These are phyloP conservation scores for Agaricus bisporus DNA, from an alignment of 768 basidiomycete genomes.

Conservation along the genomic window DNA sequence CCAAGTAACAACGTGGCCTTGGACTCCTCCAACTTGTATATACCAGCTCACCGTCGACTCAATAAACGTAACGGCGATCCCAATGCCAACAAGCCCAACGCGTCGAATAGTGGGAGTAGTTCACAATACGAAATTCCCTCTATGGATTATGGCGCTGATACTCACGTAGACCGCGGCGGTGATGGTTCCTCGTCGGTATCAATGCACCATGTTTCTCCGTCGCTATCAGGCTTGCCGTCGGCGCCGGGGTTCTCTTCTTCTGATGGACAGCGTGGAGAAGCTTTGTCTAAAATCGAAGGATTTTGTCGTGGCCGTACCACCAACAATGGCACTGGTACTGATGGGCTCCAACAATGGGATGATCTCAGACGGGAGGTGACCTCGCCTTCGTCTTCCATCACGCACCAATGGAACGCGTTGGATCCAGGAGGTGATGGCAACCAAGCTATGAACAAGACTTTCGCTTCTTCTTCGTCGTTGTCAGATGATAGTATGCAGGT, in stretches of 20 bases:
- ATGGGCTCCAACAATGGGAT: not conserved
- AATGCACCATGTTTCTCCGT: too few species aligned
- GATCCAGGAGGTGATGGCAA: too few species aligned
- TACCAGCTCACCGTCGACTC: too few species aligned
- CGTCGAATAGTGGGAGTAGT: too few species aligned
- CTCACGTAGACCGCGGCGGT: too few species aligned
- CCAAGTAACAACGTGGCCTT: not conserved
- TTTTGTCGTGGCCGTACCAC: conserved; percentile 24
- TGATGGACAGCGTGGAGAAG: conserved; percentile 29
- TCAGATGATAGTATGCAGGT: conserved; percentile 59
- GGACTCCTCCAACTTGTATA: too few species aligned
- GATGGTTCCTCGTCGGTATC: not conserved
- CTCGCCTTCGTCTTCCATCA: conserved; percentile 2
- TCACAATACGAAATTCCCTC: too few species aligned
- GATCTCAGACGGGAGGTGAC: not conserved
- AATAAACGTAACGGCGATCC: too few species aligned
- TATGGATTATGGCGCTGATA: too few species aligned
- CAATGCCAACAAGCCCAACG: too few species aligned
- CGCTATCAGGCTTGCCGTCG: not conserved
- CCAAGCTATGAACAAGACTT: too few species aligned
- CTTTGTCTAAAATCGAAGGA: conserved; percentile 49
- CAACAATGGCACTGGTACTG: not conserved
- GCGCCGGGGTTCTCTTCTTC: not conserved
- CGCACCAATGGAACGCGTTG: not conserved
- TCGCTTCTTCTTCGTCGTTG: too few species aligned